Base-by-base conservation (phyloP, 1,139 yeast genomes). In the Geotrichum klebahnii region DNA sequence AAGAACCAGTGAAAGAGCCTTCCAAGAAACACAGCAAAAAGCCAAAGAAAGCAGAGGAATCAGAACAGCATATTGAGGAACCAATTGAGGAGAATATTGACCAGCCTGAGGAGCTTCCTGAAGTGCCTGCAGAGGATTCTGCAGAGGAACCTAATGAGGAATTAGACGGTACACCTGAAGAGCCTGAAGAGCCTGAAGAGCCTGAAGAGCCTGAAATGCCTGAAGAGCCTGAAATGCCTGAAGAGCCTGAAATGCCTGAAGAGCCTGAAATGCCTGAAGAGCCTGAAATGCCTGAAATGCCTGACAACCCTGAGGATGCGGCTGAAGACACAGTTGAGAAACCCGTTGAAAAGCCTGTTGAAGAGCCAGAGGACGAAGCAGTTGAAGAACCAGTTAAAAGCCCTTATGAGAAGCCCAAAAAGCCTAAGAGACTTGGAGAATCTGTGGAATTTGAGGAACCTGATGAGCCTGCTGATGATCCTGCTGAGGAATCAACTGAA, bases 31-130 rank as follows among this genome's bases (percentile, higher is more conserved):
- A n/a, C 3, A 5, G 12, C 8, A 19, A 14, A 12, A 26, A 35
- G 5, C 38, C 38, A 35, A 14, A 23, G 10, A 26, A 5, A 2
- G 26, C 29, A 10, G 17, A 43, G 20, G n/a, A 14, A 12, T 28
- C 6, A 9, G 22, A 22, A 3, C 9, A 42, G 20, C 32, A 20
- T 35, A 2, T 6, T 16, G 32, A n/a, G 16, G 29, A 35, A 9
- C 3, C 17, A 3, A 5, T 9, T 28, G 29, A 44, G 23, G 53
- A 50, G 16, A 38, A 34, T 10, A 45, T 17, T 22, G 44, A 44
- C 16, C 17, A 31, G 14, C 34, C 34, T 5, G 12, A 6, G 24
- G 19, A 12, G n/a, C n/a, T n/a, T n/a, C n/a, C n/a, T n/a, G n/a
- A n/a, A n/a, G n/a, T n/a, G n/a, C n/a, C n/a, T n/a, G n/a, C n/a